Conservation (phyloP, 2,329 filamentous ascomycete species). For the Paraphoma sp. region DNA sequence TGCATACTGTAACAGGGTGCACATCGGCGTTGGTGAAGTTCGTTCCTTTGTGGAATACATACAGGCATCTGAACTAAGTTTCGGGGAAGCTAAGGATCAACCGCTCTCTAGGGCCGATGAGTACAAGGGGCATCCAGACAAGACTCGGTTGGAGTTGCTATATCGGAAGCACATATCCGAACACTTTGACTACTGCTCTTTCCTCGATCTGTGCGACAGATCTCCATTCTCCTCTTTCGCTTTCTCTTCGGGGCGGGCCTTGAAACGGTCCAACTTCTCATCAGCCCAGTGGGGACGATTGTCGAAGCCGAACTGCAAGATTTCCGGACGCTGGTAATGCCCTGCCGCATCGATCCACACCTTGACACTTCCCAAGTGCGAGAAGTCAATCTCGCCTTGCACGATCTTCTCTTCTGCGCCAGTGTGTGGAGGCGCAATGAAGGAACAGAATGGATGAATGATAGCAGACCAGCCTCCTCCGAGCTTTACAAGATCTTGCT, state of each 20-base stretch:
- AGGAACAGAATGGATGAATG: constrained; percentile 45
- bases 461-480: constrained; percentile 47
- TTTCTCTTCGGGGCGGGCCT: constrained; percentile 14
- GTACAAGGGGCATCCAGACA: too few species aligned
- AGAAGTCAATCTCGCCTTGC: constrained; percentile 45
- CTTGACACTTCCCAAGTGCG: constrained; percentile 40
- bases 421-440: constrained; percentile 43
- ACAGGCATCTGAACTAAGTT: too few species aligned
- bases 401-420: constrained; percentile 44
- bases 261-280: constrained; percentile 35
- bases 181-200: too few species aligned
- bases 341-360: constrained; percentile 48
- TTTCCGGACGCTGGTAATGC: constrained; percentile 46
- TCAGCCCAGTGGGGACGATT: constrained; percentile 39
- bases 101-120: too few species aligned
- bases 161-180: too few species aligned
- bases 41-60: too few species aligned
- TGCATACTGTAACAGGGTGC: too few species aligned
- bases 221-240: constrained; percentile 13
- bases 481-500: constrained; percentile 41
- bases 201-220: background rate
- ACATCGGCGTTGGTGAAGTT: too few species aligned
- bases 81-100: too few species aligned
- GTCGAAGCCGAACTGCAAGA: constrained; percentile 43
- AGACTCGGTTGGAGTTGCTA: too few species aligned